Evolutionary conservation across 176 grass and related monocot species (phyloP).

Genomic region (Puccinellia tenuiflora): DNA sequence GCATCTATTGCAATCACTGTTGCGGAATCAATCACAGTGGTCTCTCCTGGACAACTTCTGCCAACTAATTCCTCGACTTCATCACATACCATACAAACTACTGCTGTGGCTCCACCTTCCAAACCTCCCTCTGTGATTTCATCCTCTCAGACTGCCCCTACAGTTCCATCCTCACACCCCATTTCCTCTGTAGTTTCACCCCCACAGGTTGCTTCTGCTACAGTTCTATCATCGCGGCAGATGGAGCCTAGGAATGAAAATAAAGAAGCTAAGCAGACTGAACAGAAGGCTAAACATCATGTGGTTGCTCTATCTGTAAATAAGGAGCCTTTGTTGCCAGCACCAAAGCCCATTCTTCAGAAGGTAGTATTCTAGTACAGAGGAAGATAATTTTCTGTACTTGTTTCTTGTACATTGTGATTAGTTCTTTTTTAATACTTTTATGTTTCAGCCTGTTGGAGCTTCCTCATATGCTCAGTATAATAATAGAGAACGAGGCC

Average conservation of each 20-base stretch:
- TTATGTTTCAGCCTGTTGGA: conserved; percentile 48
- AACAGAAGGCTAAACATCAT: conserved; percentile 52
- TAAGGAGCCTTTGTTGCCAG: conserved; percentile 77
- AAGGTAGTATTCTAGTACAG: conserved; percentile 47
- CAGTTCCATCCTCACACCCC: background rate
- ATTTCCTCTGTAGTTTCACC: conserved; percentile 16
- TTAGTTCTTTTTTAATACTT: conserved; percentile 13
- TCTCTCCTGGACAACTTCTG: conserved; percentile 62
- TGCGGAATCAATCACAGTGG: conserved; percentile 34
- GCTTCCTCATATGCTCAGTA: conserved; percentile 49
- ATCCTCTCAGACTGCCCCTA: conserved; percentile 25
- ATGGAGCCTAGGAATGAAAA: conserved; percentile 32
- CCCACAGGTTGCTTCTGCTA: conserved; percentile 5
- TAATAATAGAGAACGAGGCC: conserved; percentile 67
- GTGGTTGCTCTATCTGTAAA: conserved; percentile 22
- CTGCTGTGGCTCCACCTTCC: conserved; percentile 1
- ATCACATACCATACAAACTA: conserved; percentile 30
- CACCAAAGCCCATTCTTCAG: conserved; percentile 41
- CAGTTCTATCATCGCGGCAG: conserved; percentile 16
- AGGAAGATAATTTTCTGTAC: background rate
- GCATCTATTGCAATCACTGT: conserved; percentile 22
- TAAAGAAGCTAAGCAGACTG: conserved; percentile 24
- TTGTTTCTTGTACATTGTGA: conserved; percentile 4
- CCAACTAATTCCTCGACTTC: conserved; percentile 29
- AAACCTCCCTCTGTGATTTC: conserved; percentile 3